phyloP scores from a whole-genome alignment of 306 rosid species.

The Ziziphus jujuba region DNA sequence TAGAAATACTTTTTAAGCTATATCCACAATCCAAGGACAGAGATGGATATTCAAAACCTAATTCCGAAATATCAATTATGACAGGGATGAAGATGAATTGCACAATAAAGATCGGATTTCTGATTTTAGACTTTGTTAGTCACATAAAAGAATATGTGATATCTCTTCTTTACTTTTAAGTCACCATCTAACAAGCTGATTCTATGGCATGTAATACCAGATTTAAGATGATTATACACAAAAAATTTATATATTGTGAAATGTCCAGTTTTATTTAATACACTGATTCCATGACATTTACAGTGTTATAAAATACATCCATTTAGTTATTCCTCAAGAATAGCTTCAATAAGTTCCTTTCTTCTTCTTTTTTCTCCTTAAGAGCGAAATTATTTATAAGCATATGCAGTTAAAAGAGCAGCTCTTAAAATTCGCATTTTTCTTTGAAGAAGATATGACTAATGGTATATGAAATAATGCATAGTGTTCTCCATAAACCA shows the following conservation, averaged over 20 bases:
- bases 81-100: too few species aligned
- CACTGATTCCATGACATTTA: too few species aligned
- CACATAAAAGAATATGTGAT: not conserved
- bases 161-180: not conserved
- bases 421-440: not conserved
- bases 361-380: not conserved
- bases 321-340: not conserved
- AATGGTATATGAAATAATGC: not conserved
- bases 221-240: too few species aligned
- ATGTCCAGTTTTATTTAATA: too few species aligned
- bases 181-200: too few species aligned
- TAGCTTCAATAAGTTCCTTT: not conserved
- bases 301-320: not conserved
- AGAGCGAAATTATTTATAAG: not conserved
- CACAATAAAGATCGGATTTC: not conserved
- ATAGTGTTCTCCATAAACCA: too few species aligned
- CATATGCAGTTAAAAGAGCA: not conserved
- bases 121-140: not conserved
- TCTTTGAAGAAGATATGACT: not conserved
- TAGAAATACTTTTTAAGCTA: too few species aligned
- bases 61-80: too few species aligned
- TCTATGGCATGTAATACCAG: too few species aligned
- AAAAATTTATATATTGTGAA: too few species aligned
- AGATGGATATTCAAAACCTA: too few species aligned
- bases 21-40: too few species aligned